Percentiles rank a stretch among this genome's conserved stretches.
These are phyloP conservation scores for Monilinia fructigena DNA, from an alignment of 2,329 filamentous ascomycete species.

Conservation along the genomic window DNA sequence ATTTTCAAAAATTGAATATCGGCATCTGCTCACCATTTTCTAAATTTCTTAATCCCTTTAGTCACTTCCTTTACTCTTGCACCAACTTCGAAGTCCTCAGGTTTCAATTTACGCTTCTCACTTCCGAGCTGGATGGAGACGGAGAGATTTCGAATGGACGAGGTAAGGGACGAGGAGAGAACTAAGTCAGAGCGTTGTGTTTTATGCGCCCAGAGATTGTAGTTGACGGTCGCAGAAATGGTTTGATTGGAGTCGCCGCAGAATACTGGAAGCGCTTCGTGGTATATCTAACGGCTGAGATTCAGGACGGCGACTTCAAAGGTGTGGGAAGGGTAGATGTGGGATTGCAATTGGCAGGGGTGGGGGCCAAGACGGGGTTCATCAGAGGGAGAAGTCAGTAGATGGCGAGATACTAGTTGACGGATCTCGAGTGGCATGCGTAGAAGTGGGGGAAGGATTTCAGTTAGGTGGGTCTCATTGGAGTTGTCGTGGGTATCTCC, in stretches of 20 bases:
- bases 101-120: slow-evolving; percentile 41
- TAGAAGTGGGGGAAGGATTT: slow-evolving; percentile 28
- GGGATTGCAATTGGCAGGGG: slow-evolving; percentile 36
- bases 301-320: slow-evolving; percentile 31
- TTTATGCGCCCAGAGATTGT: slow-evolving; percentile 37
- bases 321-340: slow-evolving; percentile 32
- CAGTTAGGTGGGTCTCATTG: neutral
- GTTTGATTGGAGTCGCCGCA: slow-evolving; percentile 33
- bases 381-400: slow-evolving; percentile 25
- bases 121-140: slow-evolving; percentile 33
- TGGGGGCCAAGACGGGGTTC: slow-evolving; percentile 33
- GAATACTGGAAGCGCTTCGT: slow-evolving; percentile 34
- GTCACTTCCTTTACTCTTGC: slow-evolving; percentile 71
- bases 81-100: slow-evolving; percentile 37
- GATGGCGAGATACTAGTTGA: slow-evolving; percentile 31
- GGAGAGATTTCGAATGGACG: slow-evolving; percentile 33
- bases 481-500: slow-evolving; percentile 16
- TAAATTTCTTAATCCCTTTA: slow-evolving; percentile 57
- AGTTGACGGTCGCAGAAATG: slow-evolving; percentile 33
- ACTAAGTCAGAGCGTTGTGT: slow-evolving; percentile 33
- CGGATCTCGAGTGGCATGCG: slow-evolving; percentile 34
- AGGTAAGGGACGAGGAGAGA: slow-evolving; percentile 29
- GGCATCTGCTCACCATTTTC: slow-evolving; percentile 34
- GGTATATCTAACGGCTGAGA: slow-evolving; percentile 33
- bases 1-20: slow-evolving; percentile 33